Conservation (phyloP, 768 basidiomycete species). For the Kwoniella botswanensis region DNA sequence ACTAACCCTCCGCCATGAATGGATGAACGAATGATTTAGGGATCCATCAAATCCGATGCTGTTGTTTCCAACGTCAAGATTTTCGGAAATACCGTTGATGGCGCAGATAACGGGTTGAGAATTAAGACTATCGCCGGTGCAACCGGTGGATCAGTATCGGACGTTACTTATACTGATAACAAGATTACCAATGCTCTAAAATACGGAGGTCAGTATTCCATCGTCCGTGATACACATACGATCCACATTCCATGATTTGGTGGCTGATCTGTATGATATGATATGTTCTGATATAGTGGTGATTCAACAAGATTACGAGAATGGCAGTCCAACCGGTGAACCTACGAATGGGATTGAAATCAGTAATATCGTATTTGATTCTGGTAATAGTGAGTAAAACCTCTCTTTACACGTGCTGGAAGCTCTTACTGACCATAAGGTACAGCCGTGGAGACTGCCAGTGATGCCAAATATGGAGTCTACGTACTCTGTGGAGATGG, state of each 20-base stretch:
- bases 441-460: not conserved
- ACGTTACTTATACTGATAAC: conserved; percentile 12
- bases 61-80: conserved; percentile 5
- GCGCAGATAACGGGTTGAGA: not conserved
- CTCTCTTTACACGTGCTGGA: too few species aligned
- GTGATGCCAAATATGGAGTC: conserved; percentile 1
- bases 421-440: too few species aligned
- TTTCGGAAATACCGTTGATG: conserved; percentile 4
- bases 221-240: too few species aligned
- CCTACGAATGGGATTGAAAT: conserved; percentile 17
- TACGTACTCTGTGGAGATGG: conserved; percentile 17
- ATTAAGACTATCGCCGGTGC: conserved; percentile 10
- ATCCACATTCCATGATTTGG: too few species aligned
- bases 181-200: not conserved
- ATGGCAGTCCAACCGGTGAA: conserved; percentile 3
- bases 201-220: not conserved
- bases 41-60: conserved; percentile 13
- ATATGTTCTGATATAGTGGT: not conserved
- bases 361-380: not conserved
- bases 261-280: too few species aligned
- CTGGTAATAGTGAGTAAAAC: conserved; percentile 9
- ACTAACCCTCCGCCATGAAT: too few species aligned
- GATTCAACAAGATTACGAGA: conserved; percentile 17
- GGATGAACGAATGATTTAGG: not conserved
- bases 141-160: conserved; percentile 2